phyloP scores from a whole-genome alignment of 2,329 filamentous ascomycete genomes.

The Aspergillus sp. region DNA sequence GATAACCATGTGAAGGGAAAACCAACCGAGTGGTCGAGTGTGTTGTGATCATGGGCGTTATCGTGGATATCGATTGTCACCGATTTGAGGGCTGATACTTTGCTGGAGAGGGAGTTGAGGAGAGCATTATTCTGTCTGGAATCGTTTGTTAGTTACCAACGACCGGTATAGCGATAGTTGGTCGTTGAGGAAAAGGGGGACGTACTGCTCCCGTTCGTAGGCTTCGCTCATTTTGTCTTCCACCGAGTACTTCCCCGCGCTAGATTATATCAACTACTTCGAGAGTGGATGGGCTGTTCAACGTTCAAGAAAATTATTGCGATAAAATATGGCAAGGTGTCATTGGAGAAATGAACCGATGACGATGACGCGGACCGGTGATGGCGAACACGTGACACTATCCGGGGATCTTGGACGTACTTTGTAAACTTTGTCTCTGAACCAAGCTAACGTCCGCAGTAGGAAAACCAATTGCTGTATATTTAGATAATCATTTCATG shows the following conservation, averaged over 20 bases:
- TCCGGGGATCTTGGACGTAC: neutral
- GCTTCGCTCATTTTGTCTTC: constrained; percentile 59
- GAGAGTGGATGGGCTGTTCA: neutral
- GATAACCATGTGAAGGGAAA: neutral
- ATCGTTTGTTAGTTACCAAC: neutral
- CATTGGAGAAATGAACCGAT: neutral
- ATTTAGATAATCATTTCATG: too few species aligned
- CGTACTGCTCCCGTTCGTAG: constrained; percentile 66
- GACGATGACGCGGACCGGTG: constrained; percentile 1
- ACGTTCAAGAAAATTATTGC: too few species aligned
- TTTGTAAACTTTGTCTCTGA: too few species aligned
- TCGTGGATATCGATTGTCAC: constrained; percentile 98
- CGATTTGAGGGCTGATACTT: constrained; percentile 84
- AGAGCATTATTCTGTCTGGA: constrained; percentile 84
- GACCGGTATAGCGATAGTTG: too few species aligned
- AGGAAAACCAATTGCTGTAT: too few species aligned
- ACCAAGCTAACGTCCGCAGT: too few species aligned
- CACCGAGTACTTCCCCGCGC: neutral
- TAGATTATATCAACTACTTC: neutral
- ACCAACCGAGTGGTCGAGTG: constrained; percentile 79
- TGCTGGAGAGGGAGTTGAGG: constrained; percentile 80
- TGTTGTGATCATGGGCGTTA: constrained; percentile 77
- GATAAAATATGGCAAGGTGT: neutral
- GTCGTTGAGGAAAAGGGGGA: constrained; percentile 4
- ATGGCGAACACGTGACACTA: constrained; percentile 2